Base-by-base conservation (phyloP, 2,329 filamentous ascomycete species). In the Dothiorella sarmentorum region DNA sequence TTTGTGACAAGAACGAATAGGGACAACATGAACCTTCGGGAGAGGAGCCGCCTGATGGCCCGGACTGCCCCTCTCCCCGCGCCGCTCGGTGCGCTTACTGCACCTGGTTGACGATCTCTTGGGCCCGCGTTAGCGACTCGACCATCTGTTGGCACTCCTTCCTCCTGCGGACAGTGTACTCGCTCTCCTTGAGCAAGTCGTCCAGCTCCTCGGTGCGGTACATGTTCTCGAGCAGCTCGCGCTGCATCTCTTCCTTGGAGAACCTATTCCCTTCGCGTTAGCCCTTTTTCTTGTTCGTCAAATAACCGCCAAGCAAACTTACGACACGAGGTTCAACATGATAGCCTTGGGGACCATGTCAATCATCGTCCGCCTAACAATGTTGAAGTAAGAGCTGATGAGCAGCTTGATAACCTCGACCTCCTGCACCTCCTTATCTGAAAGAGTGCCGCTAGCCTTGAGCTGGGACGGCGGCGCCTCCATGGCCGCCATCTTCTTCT, bases 401-500 rank as follows among this genome's bases (percentile, higher is more conserved):
- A 99, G 82, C 63, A 99, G 85, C 79, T 99, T 99, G 71, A 99
- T 99, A 62, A 99, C 92, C 77, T 99, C 94, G 45, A 99, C 94
- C 75, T 99, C 94, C 63, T 96, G 90, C 61, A 86, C 87, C 74
- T 99, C 94, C 62, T 94, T 91, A 77, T 99, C 94, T 4, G 90
- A 96, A 37, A 99, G 80, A 24, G 88, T 96, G 40, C 94, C 93
- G 3, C 91, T 96, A 31, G 94, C 94, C 80, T 97, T 99, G 60
- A 99, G 85, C 40, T 86, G 93, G 27, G 94, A 85, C 62, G 94
- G 94, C 37, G 94, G 94, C 13, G 94, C 82, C 73, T 99, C 94
- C 94, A 99, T 99, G 47, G 93, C 92, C n/a, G 94, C 94, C 78
- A 96, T 95, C 87, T 97, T 97, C 85, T 99, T 99, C 86, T 97